A percentile compares a stretch with the other conserved stretches of the same genome.
Conservation (phyloP, 352 stramenopile genomes). For the Pythium scleroteichum region DNA sequence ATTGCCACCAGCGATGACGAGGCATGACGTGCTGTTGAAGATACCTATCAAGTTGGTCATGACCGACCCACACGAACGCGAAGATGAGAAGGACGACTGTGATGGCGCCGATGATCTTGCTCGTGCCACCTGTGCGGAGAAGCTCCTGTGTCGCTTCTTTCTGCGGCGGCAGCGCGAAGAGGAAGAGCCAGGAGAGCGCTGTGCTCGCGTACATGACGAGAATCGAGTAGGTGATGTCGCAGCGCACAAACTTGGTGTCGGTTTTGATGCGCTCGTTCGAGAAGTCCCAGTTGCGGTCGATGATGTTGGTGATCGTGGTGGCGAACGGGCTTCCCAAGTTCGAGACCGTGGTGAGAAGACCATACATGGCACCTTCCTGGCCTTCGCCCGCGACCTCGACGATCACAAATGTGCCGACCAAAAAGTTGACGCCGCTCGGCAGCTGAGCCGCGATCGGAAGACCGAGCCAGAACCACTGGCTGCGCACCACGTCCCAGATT, state of each 20-base stretch:
- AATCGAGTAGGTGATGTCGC: constrained; percentile 28
- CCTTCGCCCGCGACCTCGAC: constrained; percentile 30
- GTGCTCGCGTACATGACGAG: constrained; percentile 26
- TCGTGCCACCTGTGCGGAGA: constrained; percentile 29
- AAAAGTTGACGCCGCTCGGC: constrained; percentile 23
- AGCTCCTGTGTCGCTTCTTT: constrained; percentile 32
- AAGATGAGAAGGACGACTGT: constrained; percentile 24
- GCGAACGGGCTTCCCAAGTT: constrained; percentile 28
- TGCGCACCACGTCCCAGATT: constrained; percentile 29
- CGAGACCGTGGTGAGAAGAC: constrained; percentile 27
- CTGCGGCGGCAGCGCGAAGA: constrained; percentile 25
- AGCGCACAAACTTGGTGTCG: constrained; percentile 20
- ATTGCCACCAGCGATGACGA: constrained; percentile 30
- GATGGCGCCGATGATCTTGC: constrained; percentile 16
- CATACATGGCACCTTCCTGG: constrained; percentile 36
- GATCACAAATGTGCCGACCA: constrained; percentile 25
- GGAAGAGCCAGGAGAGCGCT: constrained; percentile 24
- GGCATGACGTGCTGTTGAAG: constrained; percentile 31
- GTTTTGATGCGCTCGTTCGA: constrained; percentile 10
- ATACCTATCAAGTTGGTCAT: constrained; percentile 37
- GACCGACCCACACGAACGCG: constrained; percentile 25
- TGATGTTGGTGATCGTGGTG: constrained; percentile 19
- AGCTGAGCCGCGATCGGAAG: constrained; percentile 27
- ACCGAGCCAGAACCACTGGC: constrained; percentile 30
- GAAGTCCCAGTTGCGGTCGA: constrained; percentile 22